Base-by-base conservation (phyloP, 2,329 filamentous ascomycete species). In the Penicillium sp. region DNA sequence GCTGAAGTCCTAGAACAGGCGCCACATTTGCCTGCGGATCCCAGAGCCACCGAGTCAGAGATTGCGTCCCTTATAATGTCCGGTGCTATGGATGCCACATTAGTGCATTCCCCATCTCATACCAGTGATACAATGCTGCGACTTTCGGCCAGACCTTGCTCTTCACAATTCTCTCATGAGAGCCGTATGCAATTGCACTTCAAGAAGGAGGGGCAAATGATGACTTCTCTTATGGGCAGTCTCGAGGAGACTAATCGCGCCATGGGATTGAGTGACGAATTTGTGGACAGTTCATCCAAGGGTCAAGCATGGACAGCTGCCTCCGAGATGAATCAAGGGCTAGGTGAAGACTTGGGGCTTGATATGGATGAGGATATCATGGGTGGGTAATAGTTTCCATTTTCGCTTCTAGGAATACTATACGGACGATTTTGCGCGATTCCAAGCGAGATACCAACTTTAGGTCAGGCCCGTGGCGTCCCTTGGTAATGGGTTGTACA, bases 211-310 rank as follows among this genome's bases (percentile, higher is more conserved):
- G 76, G 74, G 26, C 55, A 66, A 35, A 74, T 74, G 23, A 75
- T 81, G 1, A 70, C 75, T 42, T 56, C 60, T 7, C 69, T 85
- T 5, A 71, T 76, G 16, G 66, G 71, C 18, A 74, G 76, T 54
- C 70, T 82, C 36, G 72, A 73, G 53, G 73, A 77, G 48, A 75
- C 74, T 13, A 79, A 82, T 51, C 71, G 74, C 43, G 76, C 74
- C 14, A 60, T 84, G 40, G 77, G 76, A 34, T 62, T 85, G 34
- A 78, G 73, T 45, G 78, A 76, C 56, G 81, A 84, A 59, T 81
- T 79, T 55, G 68, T 82, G 26, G 77, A 81, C 35, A 71, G 71
- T 41, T 49, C 76, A 42, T 75, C 74, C 57, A 78, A 71, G 50
- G 54, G 69, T 49, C 72, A 75, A 44, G 74, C 69, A 56, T 63